A percentile compares a stretch with the other conserved stretches of the same genome.
Evolutionary conservation across 345 rosid species (phyloP).

Genomic region (Rhodomyrtus tomentosa): DNA sequence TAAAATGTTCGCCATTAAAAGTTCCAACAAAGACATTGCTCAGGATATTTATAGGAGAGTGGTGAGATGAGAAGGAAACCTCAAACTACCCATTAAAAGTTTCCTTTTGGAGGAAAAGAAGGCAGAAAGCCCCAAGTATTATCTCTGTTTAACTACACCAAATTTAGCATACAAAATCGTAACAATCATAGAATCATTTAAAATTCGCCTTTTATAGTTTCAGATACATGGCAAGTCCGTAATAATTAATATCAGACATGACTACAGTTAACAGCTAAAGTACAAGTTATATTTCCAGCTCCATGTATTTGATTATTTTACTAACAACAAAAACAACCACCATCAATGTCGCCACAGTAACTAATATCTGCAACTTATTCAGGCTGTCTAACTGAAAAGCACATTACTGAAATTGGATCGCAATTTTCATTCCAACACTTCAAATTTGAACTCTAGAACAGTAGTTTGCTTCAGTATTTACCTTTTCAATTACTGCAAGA

Average conservation of each 20-base stretch:
- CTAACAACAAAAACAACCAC: not conserved
- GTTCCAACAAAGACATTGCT: not conserved
- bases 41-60: not conserved
- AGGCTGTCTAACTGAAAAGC: not conserved
- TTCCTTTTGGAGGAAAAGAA: not conserved
- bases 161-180: not conserved
- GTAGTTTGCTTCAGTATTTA: constrained; percentile 5
- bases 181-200: not conserved
- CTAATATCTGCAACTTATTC: not conserved
- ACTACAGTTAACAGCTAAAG: not conserved
- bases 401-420: not conserved
- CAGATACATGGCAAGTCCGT: not conserved
- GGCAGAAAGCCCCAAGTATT: not conserved
- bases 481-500: constrained; percentile 85
- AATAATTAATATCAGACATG: not conserved
- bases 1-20: not conserved
- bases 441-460: not conserved
- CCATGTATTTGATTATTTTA: not conserved
- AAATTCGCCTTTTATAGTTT: not conserved
- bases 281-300: not conserved
- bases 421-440: not conserved
- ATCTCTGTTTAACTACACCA: not conserved
- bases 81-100: not conserved
- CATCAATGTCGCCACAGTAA: not conserved
- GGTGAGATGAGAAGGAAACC: not conserved